These are phyloP conservation scores for Carex sylvatica DNA, from an alignment of 202 grass and related monocot species.

Conservation along the genomic window DNA sequence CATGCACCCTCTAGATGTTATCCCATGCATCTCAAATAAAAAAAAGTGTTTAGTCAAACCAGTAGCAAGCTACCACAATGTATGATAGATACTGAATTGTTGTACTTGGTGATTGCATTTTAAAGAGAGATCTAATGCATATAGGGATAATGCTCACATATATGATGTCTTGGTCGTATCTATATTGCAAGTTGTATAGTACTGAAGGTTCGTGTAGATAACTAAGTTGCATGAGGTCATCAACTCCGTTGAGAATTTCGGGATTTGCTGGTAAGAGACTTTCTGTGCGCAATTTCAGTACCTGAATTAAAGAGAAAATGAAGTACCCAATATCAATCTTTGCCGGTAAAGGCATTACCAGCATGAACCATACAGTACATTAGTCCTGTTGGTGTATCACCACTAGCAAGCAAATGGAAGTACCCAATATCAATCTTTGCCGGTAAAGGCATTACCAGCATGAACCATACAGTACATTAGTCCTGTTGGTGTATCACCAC, in stretches of 20 bases:
- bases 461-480: background rate
- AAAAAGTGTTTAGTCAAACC: background rate
- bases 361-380: background rate
- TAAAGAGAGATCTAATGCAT: conserved; percentile 13
- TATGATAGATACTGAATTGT: background rate
- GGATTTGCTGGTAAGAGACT: conserved; percentile 85
- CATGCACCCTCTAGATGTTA: background rate
- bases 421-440: conserved; percentile 6
- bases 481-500: background rate
- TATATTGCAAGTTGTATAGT: conserved; percentile 86
- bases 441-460: background rate
- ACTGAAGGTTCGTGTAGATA: conserved; percentile 96
- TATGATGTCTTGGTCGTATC: conserved; percentile 83
- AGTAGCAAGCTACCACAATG: background rate
- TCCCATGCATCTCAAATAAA: background rate
- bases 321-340: background rate
- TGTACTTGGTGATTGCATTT: background rate
- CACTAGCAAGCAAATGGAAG: conserved; percentile 9
- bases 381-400: background rate
- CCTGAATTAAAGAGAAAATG: conserved; percentile 41
- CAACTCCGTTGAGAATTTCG: conserved; percentile 95
- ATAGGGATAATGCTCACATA: conserved; percentile 63
- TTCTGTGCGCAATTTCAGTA: conserved; percentile 66
- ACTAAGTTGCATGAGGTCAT: conserved; percentile 97
- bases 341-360: background rate